Conservation (phyloP, 805 yeast species). For the Sungouiozyma ichnusensis region DNA sequence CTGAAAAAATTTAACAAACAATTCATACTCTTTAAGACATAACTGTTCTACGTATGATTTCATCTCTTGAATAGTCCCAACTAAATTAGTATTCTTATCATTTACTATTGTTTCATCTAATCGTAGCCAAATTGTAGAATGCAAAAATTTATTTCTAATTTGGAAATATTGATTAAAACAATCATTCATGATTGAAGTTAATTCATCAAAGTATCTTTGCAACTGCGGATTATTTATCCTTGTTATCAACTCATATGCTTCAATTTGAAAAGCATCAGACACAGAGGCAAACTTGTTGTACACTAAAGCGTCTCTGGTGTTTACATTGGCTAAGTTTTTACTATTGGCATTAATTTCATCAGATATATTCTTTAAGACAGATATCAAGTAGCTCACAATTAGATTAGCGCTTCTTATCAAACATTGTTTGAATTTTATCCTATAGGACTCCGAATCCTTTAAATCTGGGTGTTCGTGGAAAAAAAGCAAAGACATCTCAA, state of each 20-base stretch:
- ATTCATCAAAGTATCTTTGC: slow-evolving; percentile 48
- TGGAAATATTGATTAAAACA: slow-evolving; percentile 54
- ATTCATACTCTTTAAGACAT: slow-evolving; percentile 47
- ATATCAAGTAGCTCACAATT: slow-evolving; percentile 53
- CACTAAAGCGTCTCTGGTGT: slow-evolving; percentile 49
- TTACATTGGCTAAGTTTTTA: slow-evolving; percentile 14
- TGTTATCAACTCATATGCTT: slow-evolving; percentile 30
- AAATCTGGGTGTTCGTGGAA: slow-evolving; percentile 46
- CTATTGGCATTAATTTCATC: slow-evolving; percentile 25
- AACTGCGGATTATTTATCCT: slow-evolving; percentile 25
- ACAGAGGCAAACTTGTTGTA: slow-evolving; percentile 52
- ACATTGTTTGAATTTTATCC: slow-evolving; percentile 69
- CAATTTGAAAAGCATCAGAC: slow-evolving; percentile 31
- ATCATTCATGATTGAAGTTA: slow-evolving; percentile 42
- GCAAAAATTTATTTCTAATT: slow-evolving; percentile 42
- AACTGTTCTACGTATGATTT: slow-evolving; percentile 51
- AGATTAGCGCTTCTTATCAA: slow-evolving; percentile 71
- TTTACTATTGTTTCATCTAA: slow-evolving; percentile 22
- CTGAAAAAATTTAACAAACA: slow-evolving; percentile 47
- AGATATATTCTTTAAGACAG: slow-evolving; percentile 28
- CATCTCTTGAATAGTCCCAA: slow-evolving; percentile 52
- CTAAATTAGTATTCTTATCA: slow-evolving; percentile 29
- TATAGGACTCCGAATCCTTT: slow-evolving; percentile 59
- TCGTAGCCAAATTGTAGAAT: slow-evolving; percentile 32
- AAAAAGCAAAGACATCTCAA: slow-evolving; percentile 62